These are phyloP conservation scores for Cyclotella atomus DNA, from an alignment of 108 stramenopile species.

Conservation along the genomic window DNA sequence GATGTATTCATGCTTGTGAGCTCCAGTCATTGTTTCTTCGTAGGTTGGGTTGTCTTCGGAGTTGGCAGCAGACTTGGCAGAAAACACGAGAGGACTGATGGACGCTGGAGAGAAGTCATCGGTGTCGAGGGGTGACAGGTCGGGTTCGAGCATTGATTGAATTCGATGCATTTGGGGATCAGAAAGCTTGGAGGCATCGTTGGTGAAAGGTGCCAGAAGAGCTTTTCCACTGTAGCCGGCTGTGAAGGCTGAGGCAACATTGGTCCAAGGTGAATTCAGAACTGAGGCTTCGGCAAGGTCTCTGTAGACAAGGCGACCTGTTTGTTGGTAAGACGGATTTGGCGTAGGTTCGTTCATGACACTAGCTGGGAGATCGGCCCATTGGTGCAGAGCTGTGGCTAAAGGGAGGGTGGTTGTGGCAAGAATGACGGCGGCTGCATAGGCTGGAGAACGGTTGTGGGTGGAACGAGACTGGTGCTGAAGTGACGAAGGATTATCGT, in stretches of 20 bases:
- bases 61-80: background rate
- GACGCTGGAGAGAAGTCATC: background rate
- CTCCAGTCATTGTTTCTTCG: background rate
- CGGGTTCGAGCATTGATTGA: background rate
- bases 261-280: background rate
- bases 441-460: background rate
- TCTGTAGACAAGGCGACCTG: background rate
- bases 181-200: background rate
- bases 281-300: background rate
- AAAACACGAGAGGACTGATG: background rate
- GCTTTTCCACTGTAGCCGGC: background rate
- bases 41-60: background rate
- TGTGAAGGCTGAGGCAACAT: background rate
- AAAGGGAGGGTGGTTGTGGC: background rate
- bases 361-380: background rate
- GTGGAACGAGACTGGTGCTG: too few relatives aligned
- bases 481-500: too few relatives aligned
- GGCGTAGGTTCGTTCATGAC: background rate
- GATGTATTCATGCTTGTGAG: background rate
- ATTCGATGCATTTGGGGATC: background rate
- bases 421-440: background rate
- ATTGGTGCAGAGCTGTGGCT: background rate
- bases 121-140: background rate
- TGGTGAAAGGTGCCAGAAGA: background rate
- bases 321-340: background rate